These are phyloP conservation scores for Salmacisia buchloeana DNA, from an alignment of 1,284 basidiomycete genomes.

Conservation along the genomic window DNA sequence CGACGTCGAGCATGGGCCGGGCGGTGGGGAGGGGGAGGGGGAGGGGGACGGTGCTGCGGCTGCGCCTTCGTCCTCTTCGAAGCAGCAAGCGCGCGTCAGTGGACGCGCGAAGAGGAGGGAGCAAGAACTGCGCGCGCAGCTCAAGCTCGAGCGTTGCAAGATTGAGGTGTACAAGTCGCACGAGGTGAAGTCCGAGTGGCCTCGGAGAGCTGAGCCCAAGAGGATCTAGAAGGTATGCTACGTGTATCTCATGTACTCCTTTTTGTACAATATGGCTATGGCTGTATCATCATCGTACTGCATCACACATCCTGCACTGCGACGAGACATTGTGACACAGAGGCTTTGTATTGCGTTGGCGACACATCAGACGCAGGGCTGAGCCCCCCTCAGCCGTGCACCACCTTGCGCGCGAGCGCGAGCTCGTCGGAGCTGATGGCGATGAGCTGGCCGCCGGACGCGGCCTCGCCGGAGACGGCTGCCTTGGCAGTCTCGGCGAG, in stretches of 20 bases:
- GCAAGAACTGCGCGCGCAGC: neutral
- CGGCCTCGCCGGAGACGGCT: constrained; percentile 59
- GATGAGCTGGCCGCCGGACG: constrained; percentile 63
- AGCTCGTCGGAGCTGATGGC: constrained; percentile 64
- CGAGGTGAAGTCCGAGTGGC: too few relatives aligned
- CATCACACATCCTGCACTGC: neutral
- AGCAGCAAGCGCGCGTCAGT: too few relatives aligned
- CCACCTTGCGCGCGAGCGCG: constrained; percentile 45
- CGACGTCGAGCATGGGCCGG: neutral
- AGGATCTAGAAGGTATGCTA: neutral
- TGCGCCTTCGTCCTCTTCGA: neutral
- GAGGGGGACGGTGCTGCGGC: neutral
- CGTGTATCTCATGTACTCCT: neutral
- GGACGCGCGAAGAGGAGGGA: neutral
- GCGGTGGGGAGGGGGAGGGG: neutral
- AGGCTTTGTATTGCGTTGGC: neutral
- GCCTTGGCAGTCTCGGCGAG: constrained; percentile 57
- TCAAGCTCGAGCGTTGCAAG: too few relatives aligned
- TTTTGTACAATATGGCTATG: neutral
- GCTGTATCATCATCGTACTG: neutral
- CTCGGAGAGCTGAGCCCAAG: neutral
- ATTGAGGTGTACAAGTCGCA: too few relatives aligned
- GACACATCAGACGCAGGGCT: neutral
- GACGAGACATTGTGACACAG: neutral
- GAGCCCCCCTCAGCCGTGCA: neutral